Conservation (phyloP, 768 basidiomycete species). For the Leccinum disarticulatum region DNA sequence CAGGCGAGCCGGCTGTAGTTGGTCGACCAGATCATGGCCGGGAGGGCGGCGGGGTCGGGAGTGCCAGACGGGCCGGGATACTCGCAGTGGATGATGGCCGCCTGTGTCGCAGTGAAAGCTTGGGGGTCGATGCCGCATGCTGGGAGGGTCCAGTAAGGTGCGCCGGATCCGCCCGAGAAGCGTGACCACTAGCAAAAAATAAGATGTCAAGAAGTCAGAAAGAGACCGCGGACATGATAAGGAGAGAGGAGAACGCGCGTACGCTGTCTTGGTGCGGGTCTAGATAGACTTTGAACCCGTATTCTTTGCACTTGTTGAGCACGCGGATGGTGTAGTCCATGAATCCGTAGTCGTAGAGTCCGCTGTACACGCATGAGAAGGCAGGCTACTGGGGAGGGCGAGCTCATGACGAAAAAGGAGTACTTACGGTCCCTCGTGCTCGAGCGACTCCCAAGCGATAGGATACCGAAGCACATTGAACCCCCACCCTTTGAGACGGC, state of each 20-base stretch:
- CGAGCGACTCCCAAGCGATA: slow-evolving; percentile 94
- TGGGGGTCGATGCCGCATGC: slow-evolving; percentile 90
- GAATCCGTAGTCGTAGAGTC: slow-evolving; percentile 85
- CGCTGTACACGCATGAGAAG: slow-evolving; percentile 43
- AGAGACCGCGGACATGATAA: background rate
- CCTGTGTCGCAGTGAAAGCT: slow-evolving; percentile 80
- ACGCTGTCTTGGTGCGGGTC: slow-evolving; percentile 97
- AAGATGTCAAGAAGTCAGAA: background rate
- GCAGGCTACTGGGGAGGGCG: background rate
- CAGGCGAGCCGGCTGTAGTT: slow-evolving; percentile 89
- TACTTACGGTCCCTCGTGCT: slow-evolving; percentile 93
- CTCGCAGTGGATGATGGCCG: slow-evolving; percentile 87
- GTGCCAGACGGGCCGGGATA: slow-evolving; percentile 58
- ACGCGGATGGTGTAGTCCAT: slow-evolving; percentile 90
- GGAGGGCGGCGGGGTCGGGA: slow-evolving; percentile 71
- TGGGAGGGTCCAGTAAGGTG: slow-evolving; percentile 88
- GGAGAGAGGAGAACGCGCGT: slow-evolving; percentile 33
- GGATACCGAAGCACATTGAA: slow-evolving; percentile 83
- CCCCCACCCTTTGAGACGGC: slow-evolving; percentile 88
- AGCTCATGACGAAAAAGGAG: background rate
- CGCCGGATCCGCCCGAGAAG: slow-evolving; percentile 92
- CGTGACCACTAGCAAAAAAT: slow-evolving; percentile 74
- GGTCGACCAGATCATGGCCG: slow-evolving; percentile 96
- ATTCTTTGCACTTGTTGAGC: slow-evolving; percentile 86
- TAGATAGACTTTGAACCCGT: slow-evolving; percentile 89